Conservation (phyloP, 208 protist genomes). For the Wallacemonas rigidus region DNA sequence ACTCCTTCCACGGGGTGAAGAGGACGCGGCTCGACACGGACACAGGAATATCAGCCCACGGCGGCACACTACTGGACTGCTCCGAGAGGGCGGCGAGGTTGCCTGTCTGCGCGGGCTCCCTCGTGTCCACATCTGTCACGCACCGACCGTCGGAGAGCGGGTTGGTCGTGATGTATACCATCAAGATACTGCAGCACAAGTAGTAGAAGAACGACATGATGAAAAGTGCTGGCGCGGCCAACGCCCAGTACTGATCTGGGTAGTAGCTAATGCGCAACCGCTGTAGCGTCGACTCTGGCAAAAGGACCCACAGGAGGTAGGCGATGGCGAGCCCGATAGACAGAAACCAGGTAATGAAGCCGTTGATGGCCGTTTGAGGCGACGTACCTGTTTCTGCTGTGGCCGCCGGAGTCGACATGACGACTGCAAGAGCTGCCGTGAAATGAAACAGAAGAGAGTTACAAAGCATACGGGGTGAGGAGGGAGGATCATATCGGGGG, state of each 20-base stretch:
- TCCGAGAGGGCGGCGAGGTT: constrained; percentile 55
- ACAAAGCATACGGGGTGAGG: neutral
- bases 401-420: constrained; percentile 11
- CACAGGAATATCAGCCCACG: constrained; percentile 84
- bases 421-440: neutral
- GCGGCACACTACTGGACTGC: constrained; percentile 64
- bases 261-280: constrained; percentile 82
- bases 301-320: constrained; percentile 82
- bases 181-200: constrained; percentile 52
- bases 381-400: neutral
- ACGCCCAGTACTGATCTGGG: constrained; percentile 92
- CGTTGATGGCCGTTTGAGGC: constrained; percentile 83
- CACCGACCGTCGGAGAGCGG: constrained; percentile 76
- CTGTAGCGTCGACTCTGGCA: constrained; percentile 64
- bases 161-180: constrained; percentile 72
- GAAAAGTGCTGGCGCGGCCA: constrained; percentile 76
- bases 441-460: neutral
- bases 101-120: constrained; percentile 45
- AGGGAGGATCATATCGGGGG: no score
- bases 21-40: constrained; percentile 71
- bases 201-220: constrained; percentile 83
- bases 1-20: constrained; percentile 81
- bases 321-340: constrained; percentile 46
- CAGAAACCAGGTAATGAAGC: constrained; percentile 83
- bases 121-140: constrained; percentile 70